Base-by-base conservation (phyloP, 495 filamentous ascomycete genomes). In the Xylaria castorea region DNA sequence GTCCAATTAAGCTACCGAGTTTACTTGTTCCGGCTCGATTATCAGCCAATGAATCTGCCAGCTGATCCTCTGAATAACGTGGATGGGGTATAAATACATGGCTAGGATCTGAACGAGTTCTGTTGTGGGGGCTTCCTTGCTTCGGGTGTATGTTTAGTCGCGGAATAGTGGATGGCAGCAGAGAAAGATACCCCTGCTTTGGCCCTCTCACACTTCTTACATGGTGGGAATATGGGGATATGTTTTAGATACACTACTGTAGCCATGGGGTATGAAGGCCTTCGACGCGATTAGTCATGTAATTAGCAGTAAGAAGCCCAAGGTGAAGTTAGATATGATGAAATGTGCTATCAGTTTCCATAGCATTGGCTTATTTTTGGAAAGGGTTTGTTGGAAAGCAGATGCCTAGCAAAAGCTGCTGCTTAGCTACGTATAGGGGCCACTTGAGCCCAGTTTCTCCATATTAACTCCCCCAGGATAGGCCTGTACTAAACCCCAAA, bases 1-100 rank as follows among this genome's bases (percentile, higher is more conserved):
- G 44, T 65, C 58, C 27, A 66, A 71, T 65, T 71, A 71, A 66
- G 70, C 61, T 66, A 34, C 60, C n/a, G 48, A 48, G 61, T 61
- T 60, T 71, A 60, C 51, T 48, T 66, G 32, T 66, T 58, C 50
- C 46, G 34, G 70, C n/a, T 65, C 36, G 36, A 51, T 38, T 25
- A 55, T 46, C 50, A 71, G 36, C 32, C 51, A 58, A 14, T 58
- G 36, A 66, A 58, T 22, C 60, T 48, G 14, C 48, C 60, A 42
- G 51, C 50, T 66, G 70, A 66, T 58, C 20, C 60, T 48, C 44
- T 58, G 61, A 64, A 38, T 40, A 38, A 71, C 40, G n/a, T 50
- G 44, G 40, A 71, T 64, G 58, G 68, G 58, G 68, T 63, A 42
- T 18, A 40, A 53, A 46, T 53, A 53, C 58, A 71, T 64, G 27